These are phyloP conservation scores for Fusarium oligoseptatum DNA, from an alignment of 2,329 filamentous ascomycete genomes.

Conservation along the genomic window DNA sequence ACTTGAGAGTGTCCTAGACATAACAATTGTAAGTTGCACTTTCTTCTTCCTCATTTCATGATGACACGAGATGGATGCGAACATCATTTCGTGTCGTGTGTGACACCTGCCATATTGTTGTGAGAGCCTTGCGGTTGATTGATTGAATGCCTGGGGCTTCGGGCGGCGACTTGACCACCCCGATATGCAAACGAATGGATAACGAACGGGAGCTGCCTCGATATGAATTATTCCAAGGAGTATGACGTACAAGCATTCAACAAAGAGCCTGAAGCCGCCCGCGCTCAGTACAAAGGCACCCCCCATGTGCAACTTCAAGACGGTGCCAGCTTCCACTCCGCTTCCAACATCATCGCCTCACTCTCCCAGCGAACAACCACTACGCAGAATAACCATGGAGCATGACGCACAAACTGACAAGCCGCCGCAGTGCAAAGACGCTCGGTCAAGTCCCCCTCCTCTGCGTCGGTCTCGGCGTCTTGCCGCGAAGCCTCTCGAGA, in stretches of 20 bases:
- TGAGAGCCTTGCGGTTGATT: not conserved
- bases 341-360: not conserved
- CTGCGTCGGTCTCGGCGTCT: constrained; percentile 41
- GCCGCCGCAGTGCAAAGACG: constrained; percentile 13
- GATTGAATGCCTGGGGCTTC: constrained; percentile 4
- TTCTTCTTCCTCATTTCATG: not conserved
- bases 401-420: constrained; percentile 20
- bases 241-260: not conserved
- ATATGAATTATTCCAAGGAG: not conserved
- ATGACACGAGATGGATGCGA: not conserved
- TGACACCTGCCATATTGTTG: constrained; percentile 5
- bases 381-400: constrained; percentile 4
- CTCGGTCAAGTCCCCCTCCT: not conserved
- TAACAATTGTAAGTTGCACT: not conserved
- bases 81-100: not conserved
- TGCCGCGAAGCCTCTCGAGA: constrained; percentile 17
- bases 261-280: not conserved
- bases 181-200: not conserved
- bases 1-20: not conserved
- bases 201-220: constrained; percentile 2
- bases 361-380: not conserved
- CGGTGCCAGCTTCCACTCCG: constrained; percentile 5
- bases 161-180: constrained; percentile 10
- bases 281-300: not conserved
- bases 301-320: not conserved